A percentile compares a stretch with the other conserved stretches of the same genome.
phyloP scores from a whole-genome alignment of 2,329 filamentous ascomycete genomes.

The Sarocladium brachiariae region DNA sequence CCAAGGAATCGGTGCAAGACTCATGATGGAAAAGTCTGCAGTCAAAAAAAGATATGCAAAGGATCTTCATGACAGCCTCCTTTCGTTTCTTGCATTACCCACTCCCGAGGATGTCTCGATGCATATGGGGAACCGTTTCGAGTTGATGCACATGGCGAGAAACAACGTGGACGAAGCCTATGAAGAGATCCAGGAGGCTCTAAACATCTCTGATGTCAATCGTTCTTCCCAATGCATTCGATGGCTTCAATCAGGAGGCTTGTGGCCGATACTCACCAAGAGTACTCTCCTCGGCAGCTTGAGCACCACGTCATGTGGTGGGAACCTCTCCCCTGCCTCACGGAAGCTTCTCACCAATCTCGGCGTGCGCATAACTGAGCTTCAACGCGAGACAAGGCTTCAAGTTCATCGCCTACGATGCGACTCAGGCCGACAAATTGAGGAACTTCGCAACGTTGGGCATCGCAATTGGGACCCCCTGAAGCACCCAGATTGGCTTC shows the following conservation, averaged over 20 bases:
- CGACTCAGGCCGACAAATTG: constrained; percentile 20
- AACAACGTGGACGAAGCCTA: background rate
- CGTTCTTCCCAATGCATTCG: background rate
- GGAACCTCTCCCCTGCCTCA: background rate
- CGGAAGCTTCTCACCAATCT: background rate
- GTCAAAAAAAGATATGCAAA: background rate
- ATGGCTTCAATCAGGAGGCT: background rate
- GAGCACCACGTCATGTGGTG: background rate
- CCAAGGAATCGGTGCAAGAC: background rate
- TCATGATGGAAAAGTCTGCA: background rate
- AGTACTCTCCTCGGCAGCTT: background rate
- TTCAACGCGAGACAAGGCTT: background rate
- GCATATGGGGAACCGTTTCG: background rate
- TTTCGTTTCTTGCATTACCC: background rate
- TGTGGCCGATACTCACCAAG: background rate
- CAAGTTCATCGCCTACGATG: background rate
- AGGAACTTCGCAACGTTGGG: constrained; percentile 35
- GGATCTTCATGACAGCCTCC: background rate
- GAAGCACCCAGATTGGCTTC: constrained; percentile 53
- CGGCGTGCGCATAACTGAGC: background rate
- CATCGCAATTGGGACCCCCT: constrained; percentile 52
- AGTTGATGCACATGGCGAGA: background rate
- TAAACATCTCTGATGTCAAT: background rate
- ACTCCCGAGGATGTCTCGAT: background rate
- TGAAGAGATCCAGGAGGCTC: background rate